phyloP scores from a whole-genome alignment of 2,329 filamentous ascomycete genomes.

The Xylariaceae sp. region DNA sequence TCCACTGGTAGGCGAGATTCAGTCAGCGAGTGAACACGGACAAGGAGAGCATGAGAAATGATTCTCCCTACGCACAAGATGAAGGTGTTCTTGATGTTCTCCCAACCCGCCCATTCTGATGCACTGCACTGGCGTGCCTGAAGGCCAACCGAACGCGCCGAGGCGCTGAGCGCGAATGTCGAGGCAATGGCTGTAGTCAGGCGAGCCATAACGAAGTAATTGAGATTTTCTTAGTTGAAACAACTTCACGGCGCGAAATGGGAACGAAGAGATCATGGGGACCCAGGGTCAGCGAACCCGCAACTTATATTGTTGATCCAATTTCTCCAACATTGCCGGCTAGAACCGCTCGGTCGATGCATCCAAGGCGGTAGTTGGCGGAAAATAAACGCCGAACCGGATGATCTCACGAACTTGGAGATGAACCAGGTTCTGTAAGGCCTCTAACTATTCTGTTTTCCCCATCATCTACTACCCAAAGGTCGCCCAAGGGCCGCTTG shows the following conservation, averaged over 20 bases:
- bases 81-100: slow-evolving; percentile 38
- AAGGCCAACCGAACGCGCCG: slow-evolving; percentile 1
- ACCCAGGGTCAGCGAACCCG: neutral
- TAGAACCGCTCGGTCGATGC: neutral
- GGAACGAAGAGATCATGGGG: neutral
- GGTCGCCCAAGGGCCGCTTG: neutral
- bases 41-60: neutral
- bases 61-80: slow-evolving; percentile 35
- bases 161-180: slow-evolving; percentile 12
- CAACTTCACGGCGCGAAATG: neutral
- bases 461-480: too few relatives aligned
- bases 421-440: neutral
- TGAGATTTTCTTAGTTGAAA: neutral
- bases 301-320: slow-evolving; percentile 4
- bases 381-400: neutral
- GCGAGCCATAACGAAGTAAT: slow-evolving; percentile 4
- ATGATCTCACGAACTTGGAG: neutral
- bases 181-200: slow-evolving; percentile 4
- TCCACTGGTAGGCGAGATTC: slow-evolving; percentile 21
- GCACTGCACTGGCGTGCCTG: neutral
- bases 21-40: slow-evolving; percentile 1
- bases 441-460: too few relatives aligned
- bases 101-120: slow-evolving; percentile 34
- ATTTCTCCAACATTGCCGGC: neutral
- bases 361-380: neutral